Evolutionary conservation across 768 basidiomycete species (phyloP).

Genomic region (Calocera cornea): DNA sequence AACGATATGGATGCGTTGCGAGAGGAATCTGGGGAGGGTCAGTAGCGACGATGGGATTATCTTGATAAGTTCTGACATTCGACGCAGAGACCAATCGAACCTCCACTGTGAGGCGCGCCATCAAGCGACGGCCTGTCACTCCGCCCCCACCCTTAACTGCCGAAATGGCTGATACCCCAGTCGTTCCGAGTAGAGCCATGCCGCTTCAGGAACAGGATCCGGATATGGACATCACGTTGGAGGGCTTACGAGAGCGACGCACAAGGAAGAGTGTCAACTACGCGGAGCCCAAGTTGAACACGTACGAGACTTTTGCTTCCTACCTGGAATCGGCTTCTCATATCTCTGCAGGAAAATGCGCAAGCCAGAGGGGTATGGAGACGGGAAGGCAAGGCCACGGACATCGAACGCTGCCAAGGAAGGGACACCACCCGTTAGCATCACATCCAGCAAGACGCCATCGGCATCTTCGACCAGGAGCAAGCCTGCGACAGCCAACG

Average conservation of each 20-base stretch:
- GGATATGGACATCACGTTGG: not conserved
- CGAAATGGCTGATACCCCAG: not conserved
- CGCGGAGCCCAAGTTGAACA: conserved; percentile 76
- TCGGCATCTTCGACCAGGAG: not conserved
- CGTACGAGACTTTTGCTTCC: conserved; percentile 36
- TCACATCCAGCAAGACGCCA: not conserved
- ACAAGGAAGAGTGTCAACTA: conserved; percentile 73
- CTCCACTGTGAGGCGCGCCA: not conserved
- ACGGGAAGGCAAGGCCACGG: not conserved
- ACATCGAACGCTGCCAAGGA: not conserved
- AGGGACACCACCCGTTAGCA: not conserved
- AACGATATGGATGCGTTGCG: not conserved
- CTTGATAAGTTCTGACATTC: not conserved
- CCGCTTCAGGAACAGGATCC: not conserved
- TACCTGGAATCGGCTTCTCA: not conserved
- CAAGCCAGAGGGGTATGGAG: conserved; percentile 42
- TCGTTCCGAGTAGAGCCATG: not conserved
- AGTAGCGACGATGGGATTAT: not conserved
- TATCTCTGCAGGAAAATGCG: conserved; percentile 60
- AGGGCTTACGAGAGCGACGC: conserved; percentile 2
- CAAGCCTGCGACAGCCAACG: not conserved
- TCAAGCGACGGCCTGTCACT: not conserved
- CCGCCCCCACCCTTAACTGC: not conserved
- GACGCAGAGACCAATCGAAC: not conserved
- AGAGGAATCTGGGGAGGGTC: not conserved